These are phyloP conservation scores for Fusarium coicis DNA, from an alignment of 2,329 filamentous ascomycete genomes.

Conservation along the genomic window DNA sequence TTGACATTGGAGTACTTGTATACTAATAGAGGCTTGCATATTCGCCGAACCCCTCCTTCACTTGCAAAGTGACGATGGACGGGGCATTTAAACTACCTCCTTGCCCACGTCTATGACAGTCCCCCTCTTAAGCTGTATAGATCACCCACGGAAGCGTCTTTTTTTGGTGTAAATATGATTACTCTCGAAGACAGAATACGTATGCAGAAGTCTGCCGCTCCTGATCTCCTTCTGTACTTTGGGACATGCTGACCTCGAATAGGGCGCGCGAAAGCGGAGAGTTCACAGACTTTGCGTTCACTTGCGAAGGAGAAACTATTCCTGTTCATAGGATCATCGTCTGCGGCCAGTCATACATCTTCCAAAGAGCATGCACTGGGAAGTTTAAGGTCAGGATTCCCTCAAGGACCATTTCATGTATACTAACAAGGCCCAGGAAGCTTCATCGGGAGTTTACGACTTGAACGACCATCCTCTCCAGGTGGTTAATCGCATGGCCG, in stretches of 20 bases:
- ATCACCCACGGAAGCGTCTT: too few relatives aligned
- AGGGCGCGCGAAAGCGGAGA: background rate
- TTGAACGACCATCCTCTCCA: background rate
- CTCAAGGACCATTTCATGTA: accelerated
- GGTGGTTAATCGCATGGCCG: accelerated
- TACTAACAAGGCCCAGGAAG: background rate
- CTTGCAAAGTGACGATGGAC: too few relatives aligned
- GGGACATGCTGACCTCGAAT: accelerated
- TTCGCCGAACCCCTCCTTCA: accelerated
- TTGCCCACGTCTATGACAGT: too few relatives aligned
- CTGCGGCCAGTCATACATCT: background rate
- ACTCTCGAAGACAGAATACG: background rate
- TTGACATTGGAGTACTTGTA: too few relatives aligned
- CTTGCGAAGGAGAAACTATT: background rate
- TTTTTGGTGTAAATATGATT: background rate
- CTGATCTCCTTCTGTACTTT: accelerated
- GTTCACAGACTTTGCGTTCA: slow-evolving; percentile 8
- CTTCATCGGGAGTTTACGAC: background rate
- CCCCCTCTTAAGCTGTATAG: too few relatives aligned
- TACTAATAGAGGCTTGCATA: background rate
- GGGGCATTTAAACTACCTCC: too few relatives aligned
- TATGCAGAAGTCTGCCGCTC: background rate
- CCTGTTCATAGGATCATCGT: background rate
- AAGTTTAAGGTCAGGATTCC: background rate
- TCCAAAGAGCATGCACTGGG: background rate